These are phyloP conservation scores for Castanea mollissima DNA, from an alignment of 306 rosid species.

Conservation along the genomic window DNA sequence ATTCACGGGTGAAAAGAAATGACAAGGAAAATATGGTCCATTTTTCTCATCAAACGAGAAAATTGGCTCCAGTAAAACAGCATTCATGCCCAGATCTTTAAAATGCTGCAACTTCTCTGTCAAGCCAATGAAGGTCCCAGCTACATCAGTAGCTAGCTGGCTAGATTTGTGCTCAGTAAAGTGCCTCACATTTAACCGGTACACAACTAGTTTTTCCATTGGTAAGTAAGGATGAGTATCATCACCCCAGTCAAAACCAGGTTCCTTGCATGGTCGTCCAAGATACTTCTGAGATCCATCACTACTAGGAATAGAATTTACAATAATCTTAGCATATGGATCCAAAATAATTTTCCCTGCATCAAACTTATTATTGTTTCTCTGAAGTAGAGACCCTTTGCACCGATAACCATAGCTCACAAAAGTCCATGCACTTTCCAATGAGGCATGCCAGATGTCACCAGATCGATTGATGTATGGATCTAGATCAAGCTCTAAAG, in stretches of 20 bases:
- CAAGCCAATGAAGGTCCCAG: conserved; percentile 88
- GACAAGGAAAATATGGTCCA: conserved; percentile 82
- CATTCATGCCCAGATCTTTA: conserved; percentile 71
- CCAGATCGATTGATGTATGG: conserved; percentile 82
- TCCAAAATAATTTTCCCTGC: conserved; percentile 51
- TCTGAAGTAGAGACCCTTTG: conserved; percentile 33
- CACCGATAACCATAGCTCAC: conserved; percentile 75
- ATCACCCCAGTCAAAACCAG: conserved; percentile 73
- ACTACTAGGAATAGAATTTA: conserved; percentile 37
- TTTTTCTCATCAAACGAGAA: conserved; percentile 63
- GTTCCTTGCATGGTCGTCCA: conserved; percentile 58
- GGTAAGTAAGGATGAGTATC: conserved; percentile 48
- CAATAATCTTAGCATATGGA: conserved; percentile 77
- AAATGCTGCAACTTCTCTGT: conserved; percentile 69
- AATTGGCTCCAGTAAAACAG: conserved; percentile 78
- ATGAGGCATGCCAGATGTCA: conserved; percentile 79
- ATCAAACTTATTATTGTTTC: conserved; percentile 19
- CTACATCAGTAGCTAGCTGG: conserved; percentile 51
- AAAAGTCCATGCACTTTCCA: conserved; percentile 49
- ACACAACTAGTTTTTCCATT: conserved; percentile 60
- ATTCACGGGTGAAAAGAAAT: conserved; percentile 72
- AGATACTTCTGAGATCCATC: conserved; percentile 43
- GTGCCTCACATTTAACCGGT: conserved; percentile 65
- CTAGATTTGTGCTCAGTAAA: conserved; percentile 68
- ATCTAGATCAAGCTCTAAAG: conserved; percentile 88